Evolutionary conservation across 2,329 filamentous ascomycete species (phyloP), one percentile per base, ranked within the genome.

Genomic region (Hypoxylon sp.): DNA sequence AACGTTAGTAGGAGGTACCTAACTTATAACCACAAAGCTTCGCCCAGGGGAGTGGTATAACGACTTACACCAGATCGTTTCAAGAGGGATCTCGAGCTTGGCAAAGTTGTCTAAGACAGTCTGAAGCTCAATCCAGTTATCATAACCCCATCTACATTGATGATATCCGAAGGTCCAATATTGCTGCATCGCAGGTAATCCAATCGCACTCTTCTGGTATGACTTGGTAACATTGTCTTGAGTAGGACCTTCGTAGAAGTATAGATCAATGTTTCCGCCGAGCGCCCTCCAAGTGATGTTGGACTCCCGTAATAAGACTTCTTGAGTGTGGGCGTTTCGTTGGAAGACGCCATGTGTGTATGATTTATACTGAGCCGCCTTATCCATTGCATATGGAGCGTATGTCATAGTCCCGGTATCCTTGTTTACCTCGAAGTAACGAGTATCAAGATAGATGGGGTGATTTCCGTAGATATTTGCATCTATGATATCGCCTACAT

Each of bases 151-250:
- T 65, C 92, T 86, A 73, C 92, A 95, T 76, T 97, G 93, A 71
- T 97, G 93, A 76, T 86, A 95, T 0, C 93, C 93, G 66, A 97
- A 88, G 0, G 90, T 89, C 84, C 89, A 95, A 80, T 96, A 96
- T 71, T 92, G 90, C 75, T 94, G 91, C 88, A 95, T 90, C 0
- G 89, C 89, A 0, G 93, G 92, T 4, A 92, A 81, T 0, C 93
- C 92, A 56, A 90, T 82, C 1, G 90, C 86, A 58, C 86, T 89
- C 62, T 81, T 79, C 68, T 92, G 89, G 75, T 95, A 96, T 41
- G 91, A 85, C 76, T 87, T 88, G 14, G 89, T 92, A 23, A 94
- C 89, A 11, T 90, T 86, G 5, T 86, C 83, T 63, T 90, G 89
- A 0, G 85, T 89, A 0, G 92, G 91, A 0, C 93, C 93, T 11